Evolutionary conservation across 495 filamentous ascomycete genomes (phyloP).

Genomic region (Neurospora pannonica): DNA sequence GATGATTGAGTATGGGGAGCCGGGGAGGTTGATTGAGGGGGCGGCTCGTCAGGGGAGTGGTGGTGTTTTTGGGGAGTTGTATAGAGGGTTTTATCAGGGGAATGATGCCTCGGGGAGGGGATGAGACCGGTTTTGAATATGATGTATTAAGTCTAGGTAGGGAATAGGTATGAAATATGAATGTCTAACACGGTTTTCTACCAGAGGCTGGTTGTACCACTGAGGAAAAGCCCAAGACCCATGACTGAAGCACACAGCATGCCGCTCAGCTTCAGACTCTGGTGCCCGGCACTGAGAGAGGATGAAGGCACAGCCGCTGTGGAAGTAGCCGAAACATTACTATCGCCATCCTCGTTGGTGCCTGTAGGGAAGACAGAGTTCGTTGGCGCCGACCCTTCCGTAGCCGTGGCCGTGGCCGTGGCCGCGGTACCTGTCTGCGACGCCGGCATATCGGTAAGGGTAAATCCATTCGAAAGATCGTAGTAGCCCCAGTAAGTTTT

Average conservation of each 20-base stretch:
- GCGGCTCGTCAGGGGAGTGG: slow-evolving; percentile 1
- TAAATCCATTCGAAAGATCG: neutral
- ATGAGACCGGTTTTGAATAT: neutral
- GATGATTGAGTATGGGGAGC: slow-evolving; percentile 30
- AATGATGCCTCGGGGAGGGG: neutral
- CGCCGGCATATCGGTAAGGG: neutral
- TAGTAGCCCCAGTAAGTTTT: neutral
- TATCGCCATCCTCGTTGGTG: neutral
- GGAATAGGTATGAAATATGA: neutral
- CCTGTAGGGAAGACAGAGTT: neutral
- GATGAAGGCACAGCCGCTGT: neutral
- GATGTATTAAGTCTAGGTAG: neutral
- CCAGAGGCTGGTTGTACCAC: neutral
- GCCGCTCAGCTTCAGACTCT: neutral
- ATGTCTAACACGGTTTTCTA: neutral
- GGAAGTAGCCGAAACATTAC: neutral
- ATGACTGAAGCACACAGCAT: neutral
- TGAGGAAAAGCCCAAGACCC: neutral
- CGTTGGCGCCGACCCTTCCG: neutral
- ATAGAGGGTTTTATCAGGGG: neutral
- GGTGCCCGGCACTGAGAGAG: neutral
- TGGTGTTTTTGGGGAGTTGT: neutral
- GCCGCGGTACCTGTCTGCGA: neutral
- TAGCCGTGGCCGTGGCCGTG: neutral
- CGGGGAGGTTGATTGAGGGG: slow-evolving; percentile 9